phyloP scores from a whole-genome alignment of 257 asterid genomes.

The Solanum ossicruentum region DNA sequence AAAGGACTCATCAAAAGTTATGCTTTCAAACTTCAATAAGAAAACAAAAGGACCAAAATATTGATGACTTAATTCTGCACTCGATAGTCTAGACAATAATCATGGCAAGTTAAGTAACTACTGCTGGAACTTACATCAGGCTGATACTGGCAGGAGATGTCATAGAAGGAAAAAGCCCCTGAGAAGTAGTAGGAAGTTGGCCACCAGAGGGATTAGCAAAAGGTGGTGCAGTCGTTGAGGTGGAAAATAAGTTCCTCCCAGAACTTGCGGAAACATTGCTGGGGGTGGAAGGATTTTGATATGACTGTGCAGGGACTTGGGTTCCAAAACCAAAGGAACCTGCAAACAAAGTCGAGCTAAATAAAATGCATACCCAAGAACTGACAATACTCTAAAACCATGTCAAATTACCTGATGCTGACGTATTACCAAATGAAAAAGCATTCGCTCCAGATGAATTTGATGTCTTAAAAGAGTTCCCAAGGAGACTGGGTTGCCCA shows the following conservation, averaged over 20 bases:
- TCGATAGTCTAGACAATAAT: background rate
- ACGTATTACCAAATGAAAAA: constrained; percentile 24
- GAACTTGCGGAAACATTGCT: constrained; percentile 19
- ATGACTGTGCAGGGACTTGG: constrained; percentile 25
- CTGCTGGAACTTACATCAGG: constrained; percentile 30
- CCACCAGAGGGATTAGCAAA: constrained; percentile 14
- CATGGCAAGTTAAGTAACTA: background rate
- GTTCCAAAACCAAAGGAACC: constrained; percentile 35
- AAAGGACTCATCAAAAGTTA: background rate
- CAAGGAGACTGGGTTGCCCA: constrained; percentile 43
- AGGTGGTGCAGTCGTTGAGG: constrained; percentile 24
- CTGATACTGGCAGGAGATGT: constrained; percentile 7
- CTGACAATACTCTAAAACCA: background rate
- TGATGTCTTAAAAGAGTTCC: constrained; percentile 38
- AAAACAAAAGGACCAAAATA: background rate
- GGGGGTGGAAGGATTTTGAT: constrained; percentile 29
- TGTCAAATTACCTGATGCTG: constrained; percentile 7
- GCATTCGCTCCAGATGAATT: constrained; percentile 20
- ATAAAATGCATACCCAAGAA: background rate
- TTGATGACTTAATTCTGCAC: background rate
- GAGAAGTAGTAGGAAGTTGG: background rate
- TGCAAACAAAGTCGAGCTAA: constrained; percentile 8
- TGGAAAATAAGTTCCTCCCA: constrained; percentile 30
- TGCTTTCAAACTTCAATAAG: background rate
- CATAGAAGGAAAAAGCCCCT: constrained; percentile 3